Conservation (phyloP, 139 green algal species). For the Chlamydomonas sp. region DNA sequence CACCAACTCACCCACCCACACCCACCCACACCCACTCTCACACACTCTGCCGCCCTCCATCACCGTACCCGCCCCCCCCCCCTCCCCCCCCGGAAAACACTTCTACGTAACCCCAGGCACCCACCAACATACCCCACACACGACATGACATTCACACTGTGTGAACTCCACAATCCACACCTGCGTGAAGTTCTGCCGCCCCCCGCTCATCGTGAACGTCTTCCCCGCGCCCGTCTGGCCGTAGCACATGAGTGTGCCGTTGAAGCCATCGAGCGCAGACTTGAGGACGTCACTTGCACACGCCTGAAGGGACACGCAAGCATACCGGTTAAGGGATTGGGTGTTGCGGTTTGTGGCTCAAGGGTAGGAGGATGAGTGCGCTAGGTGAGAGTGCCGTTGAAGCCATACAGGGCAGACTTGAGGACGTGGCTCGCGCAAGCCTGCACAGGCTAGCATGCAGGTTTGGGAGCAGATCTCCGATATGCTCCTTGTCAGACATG, state of each 20-base stretch:
- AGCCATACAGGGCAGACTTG: constrained; percentile 6
- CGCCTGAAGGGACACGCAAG: constrained; percentile 13
- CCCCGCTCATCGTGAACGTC: constrained; percentile 60
- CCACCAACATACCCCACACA: too few relatives aligned
- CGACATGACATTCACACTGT: too few relatives aligned
- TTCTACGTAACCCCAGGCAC: too few relatives aligned
- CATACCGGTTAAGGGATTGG: background rate
- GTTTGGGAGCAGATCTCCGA: too few relatives aligned
- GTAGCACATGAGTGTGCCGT: constrained; percentile 75
- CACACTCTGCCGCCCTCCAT: too few relatives aligned
- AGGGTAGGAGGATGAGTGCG: background rate
- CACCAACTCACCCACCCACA: too few relatives aligned
- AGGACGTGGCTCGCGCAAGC: background rate
- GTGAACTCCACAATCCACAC: too few relatives aligned
- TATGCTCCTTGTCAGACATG: too few relatives aligned
- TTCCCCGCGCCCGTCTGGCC: constrained; percentile 63
- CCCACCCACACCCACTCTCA: too few relatives aligned
- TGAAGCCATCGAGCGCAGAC: constrained; percentile 62
- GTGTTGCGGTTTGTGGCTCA: background rate
- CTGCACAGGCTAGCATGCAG: too few relatives aligned
- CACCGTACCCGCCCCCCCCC: too few relatives aligned
- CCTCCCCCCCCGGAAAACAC: too few relatives aligned
- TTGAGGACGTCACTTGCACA: constrained; percentile 48
- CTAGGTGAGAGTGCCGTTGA: constrained; percentile 16
- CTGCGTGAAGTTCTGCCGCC: constrained; percentile 34